phyloP scores from a whole-genome alignment of 257 asterid species.

The Verbascum thapsus region DNA sequence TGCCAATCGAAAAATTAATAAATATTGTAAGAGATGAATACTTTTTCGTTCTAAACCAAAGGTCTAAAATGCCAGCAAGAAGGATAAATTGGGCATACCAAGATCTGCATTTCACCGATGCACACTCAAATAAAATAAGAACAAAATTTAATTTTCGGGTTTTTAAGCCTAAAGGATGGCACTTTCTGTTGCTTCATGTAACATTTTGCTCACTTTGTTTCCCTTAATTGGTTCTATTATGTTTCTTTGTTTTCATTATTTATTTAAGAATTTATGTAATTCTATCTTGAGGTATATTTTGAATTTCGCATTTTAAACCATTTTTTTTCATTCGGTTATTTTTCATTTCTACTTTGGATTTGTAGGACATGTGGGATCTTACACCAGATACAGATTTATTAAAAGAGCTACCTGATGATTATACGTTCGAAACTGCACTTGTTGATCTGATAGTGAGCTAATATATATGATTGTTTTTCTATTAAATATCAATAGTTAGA shows the following conservation, averaged over 20 bases:
- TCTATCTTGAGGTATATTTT: slow-evolving; percentile 47
- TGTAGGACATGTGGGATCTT: slow-evolving; percentile 87
- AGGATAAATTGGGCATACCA: slow-evolving; percentile 49
- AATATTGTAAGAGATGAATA: slow-evolving; percentile 32
- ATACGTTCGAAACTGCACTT: slow-evolving; percentile 71
- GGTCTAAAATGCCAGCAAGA: slow-evolving; percentile 18
- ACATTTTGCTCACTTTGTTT: too few relatives aligned
- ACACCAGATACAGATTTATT: slow-evolving; percentile 71
- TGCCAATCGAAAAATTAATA: slow-evolving; percentile 44
- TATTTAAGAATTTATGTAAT: slow-evolving; percentile 8
- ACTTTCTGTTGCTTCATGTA: slow-evolving; percentile 54
- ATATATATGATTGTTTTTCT: slow-evolving; percentile 14
- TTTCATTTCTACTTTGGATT: slow-evolving; percentile 24
- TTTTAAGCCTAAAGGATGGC: slow-evolving; percentile 38
- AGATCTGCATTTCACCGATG: slow-evolving; percentile 52
- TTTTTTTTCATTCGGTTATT: neutral
- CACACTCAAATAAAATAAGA: slow-evolving; percentile 30
- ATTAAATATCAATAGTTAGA: slow-evolving; percentile 14
- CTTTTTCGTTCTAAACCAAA: slow-evolving; percentile 3
- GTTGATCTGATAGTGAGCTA: slow-evolving; percentile 79
- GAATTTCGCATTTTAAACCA: neutral
- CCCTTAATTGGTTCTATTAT: neutral
- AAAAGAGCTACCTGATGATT: slow-evolving; percentile 68
- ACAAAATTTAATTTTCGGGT: slow-evolving; percentile 31
- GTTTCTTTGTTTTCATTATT: neutral